Base-by-base conservation (phyloP, 2,329 filamentous ascomycete genomes). In the Fusarium praegraminearum region DNA sequence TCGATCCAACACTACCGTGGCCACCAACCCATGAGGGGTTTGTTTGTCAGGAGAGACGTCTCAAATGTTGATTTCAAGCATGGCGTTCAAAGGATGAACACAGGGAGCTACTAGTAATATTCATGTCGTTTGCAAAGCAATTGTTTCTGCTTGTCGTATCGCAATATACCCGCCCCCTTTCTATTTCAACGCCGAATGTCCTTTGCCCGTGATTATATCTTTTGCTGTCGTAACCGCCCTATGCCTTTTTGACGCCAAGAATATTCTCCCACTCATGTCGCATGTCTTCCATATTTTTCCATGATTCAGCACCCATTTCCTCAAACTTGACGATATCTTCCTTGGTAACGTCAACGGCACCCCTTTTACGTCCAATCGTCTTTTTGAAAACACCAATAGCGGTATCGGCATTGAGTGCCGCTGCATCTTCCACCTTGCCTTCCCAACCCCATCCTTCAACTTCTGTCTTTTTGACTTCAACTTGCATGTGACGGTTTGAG, bases 371-470 rank as follows among this genome's bases (percentile, higher is more conserved):
- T 0, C 88, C 88, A 13, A 85, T 83, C 26, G 84, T 81, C 73
- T 83, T 85, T 44, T 83, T 80, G 70, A 88, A 81, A 56, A 84
- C 80, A 4, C 84, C 84, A 45, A 80, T 74, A 41, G 82, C 79
- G 1, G 72, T 73, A 75, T 85, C 87, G 5, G 79, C 81, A 38
- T 80, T 77, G 51, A 76, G 75, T 3, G 81, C 80, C 10, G 81
- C 70, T 44, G 81, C 80, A 38, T 83, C 81, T 67, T 85, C 84
- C n/a, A 84, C 82, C 12, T 79, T 82, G 57, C 91, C 90, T 68
- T 88, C 83, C 79, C 89, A 91, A 0, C 93, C 94, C 94, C 94
- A 98, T 10, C 93, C 93, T 44, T 93, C 89, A 5, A 97, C 90
- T 78, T 97, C 93, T 2, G 94, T 97, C 74, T 89, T 88, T 79